Base-by-base conservation (phyloP, 257 asterid species). In the Nicotiana tabacum region DNA sequence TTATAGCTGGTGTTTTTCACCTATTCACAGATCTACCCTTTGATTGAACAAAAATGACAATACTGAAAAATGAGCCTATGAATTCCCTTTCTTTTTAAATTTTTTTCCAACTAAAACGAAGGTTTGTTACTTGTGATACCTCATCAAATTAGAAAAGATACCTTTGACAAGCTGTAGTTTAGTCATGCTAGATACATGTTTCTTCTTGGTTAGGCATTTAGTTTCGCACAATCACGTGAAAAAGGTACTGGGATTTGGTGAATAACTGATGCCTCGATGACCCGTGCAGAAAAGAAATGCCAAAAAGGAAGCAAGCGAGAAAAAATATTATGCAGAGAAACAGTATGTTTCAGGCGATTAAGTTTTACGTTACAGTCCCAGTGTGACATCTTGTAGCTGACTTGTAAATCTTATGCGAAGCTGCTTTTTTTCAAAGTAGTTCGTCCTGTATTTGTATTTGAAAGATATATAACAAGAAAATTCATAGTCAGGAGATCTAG, bases 271-370 rank as follows among this genome's bases (percentile, higher is more conserved):
- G 37, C 51, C 37, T 82, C 30, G 2, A n/a, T 15, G 78, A 8
- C 13, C 66, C 58, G 55, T 72, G 77, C 94, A 95, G 99, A 90
- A 91, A 89, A 95, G 97, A n/a, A 95, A 95, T 53, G 91, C 93
- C 4, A 95, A 90, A 92, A 95, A 95, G 83, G 93, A 90, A 91
- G 97, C 92, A 10, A 92, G 97, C 3, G 98, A 95, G 86, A 91
- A 92, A 92, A 93, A 90, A 80, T 95, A 93, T 62, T 95, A 95
- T 8, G 92, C 89, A 10, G 91, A 92, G 87, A 93, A 93, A 91
- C 90, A 87, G 68, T 92, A 90, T n/a, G 90, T 95, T 4, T 86
- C 90, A 0, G 92, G 92, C n/a, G 96, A 95, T 84, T 95, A 88
- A 88, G 79, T 60, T 43, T 32, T 35, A 11, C 13, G 13, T 24